Evolutionary conservation across 352 stramenopile genomes (phyloP), one percentile per base, ranked within the genome.

Genomic region (Phytopythium boreale): DNA sequence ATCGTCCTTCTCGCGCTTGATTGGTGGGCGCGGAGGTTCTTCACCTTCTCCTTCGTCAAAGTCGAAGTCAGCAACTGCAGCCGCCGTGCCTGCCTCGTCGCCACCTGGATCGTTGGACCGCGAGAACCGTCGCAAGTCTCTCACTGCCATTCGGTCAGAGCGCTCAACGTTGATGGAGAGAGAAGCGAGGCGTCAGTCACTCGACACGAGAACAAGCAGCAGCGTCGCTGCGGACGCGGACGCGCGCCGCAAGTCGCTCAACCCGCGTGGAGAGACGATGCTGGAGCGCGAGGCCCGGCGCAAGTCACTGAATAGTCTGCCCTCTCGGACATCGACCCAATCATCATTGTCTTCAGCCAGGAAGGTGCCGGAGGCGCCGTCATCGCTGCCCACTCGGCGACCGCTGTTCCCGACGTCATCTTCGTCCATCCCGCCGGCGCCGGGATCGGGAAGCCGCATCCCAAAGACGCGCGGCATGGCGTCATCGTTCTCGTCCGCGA

Each of bases 271-370:
- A 9, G 63, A 69, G 55, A 67, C 66, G 53, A 72, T 71, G 59
- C 29, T 70, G 19, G 73, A 80, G 1, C 67, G 64, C 17, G 63
- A 79, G 20, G 62, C 66, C 41, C 73, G 73, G 2, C 77, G 77
- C 53, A 78, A 79, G 29, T 84, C 77, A 37, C 67, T 84, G 17
- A 82, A 76, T 4, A 82, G 75, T 8, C 62, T 84, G 29, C 72
- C 75, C 22, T 70, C 68, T 37, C 74, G 76, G 3, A 4, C 53
- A 26, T 15, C 53, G 9, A 68, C 62, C 17, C 63, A 68, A 31
- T 62, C 73, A 6, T 52, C 64, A 10, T 61, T 62, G 37, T 61
- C 68, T 43, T 51, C 75, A 36, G 61, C 63, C 4, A 67, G 68
- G 19, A 47, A 53, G 36, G 51, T 62, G 15, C 52, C 46, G 6